Conservation (phyloP, 169 alveolate genomes). For the Eimeria praecox region DNA sequence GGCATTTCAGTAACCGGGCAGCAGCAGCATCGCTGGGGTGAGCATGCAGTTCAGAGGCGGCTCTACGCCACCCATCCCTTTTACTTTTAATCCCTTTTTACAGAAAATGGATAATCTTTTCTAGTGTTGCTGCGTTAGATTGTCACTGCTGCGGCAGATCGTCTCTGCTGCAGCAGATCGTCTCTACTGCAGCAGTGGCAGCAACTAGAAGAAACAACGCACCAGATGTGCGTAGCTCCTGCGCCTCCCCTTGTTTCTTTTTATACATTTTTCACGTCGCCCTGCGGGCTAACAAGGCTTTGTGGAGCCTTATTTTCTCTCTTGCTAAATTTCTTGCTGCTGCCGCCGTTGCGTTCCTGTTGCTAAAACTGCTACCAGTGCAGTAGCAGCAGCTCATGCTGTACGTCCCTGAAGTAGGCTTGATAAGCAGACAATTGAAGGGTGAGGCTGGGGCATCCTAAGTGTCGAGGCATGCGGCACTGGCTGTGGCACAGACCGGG, state of each 20-base stretch:
- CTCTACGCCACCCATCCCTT: neutral
- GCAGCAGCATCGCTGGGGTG: constrained; percentile 17
- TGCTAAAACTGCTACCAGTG: neutral
- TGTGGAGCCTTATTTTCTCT: neutral
- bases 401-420: neutral
- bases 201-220: neutral
- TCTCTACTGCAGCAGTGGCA: neutral
- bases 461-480: neutral
- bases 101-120: neutral
- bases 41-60: neutral
- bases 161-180: neutral
- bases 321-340: neutral
- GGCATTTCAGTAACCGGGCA: neutral
- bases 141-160: neutral
- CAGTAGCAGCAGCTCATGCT: neutral
- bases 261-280: neutral
- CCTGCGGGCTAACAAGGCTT: neutral
- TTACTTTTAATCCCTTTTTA: neutral
- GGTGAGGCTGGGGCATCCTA: neutral
- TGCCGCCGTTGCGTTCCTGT: neutral
- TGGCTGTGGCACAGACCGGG: neutral
- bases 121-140: neutral
- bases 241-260: constrained; percentile 13
- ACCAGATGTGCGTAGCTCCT: neutral
- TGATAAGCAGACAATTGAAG: neutral